A percentile compares a stretch with the other conserved stretches of the same genome.
Conservation (phyloP, 2,329 filamentous ascomycete genomes). For the Exophiala sideris region DNA sequence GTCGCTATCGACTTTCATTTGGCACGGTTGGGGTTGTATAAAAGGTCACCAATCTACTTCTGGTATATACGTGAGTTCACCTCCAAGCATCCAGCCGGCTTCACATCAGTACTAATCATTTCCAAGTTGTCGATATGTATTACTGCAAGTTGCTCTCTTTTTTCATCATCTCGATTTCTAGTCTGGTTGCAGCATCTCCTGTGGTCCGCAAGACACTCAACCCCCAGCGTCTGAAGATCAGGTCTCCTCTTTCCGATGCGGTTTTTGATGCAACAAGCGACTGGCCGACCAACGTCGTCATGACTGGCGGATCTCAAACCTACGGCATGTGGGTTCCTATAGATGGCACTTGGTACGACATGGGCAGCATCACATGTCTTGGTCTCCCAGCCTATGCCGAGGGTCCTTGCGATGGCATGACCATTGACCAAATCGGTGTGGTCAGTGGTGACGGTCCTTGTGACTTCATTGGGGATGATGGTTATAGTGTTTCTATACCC, state of each 20-base stretch:
- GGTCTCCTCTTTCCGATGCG: slow-evolving; percentile 17
- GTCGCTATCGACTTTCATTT: background rate
- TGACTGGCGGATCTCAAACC: slow-evolving; percentile 25
- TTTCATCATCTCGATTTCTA: slow-evolving; percentile 13
- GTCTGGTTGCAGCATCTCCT: slow-evolving; percentile 10
- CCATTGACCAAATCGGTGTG: slow-evolving; percentile 25
- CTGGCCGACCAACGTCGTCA: slow-evolving; percentile 28
- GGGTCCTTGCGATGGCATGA: slow-evolving; percentile 25
- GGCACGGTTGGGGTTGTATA: background rate
- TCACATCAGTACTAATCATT: background rate
- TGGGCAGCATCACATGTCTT: slow-evolving; percentile 25
- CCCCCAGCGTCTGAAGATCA: slow-evolving; percentile 7
- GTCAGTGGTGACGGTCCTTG: slow-evolving; percentile 36
- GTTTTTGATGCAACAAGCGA: slow-evolving; percentile 10
- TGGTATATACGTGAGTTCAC: background rate
- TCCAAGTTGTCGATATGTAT: slow-evolving; percentile 11
- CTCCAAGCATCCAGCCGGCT: background rate
- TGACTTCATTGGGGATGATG: slow-evolving; percentile 31
- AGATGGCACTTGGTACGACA: slow-evolving; percentile 21
- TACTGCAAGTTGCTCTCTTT: slow-evolving; percentile 3
- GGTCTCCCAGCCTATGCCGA: slow-evolving; percentile 25
- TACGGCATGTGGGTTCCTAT: slow-evolving; percentile 27
- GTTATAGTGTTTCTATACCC: slow-evolving; percentile 18
- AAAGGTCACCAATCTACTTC: background rate
- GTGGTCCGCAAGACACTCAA: slow-evolving; percentile 19